Percentiles rank a stretch among this genome's conserved stretches.
Conservation (phyloP, 2,329 filamentous ascomycete species). For the Diaporthe citrichinensis region DNA sequence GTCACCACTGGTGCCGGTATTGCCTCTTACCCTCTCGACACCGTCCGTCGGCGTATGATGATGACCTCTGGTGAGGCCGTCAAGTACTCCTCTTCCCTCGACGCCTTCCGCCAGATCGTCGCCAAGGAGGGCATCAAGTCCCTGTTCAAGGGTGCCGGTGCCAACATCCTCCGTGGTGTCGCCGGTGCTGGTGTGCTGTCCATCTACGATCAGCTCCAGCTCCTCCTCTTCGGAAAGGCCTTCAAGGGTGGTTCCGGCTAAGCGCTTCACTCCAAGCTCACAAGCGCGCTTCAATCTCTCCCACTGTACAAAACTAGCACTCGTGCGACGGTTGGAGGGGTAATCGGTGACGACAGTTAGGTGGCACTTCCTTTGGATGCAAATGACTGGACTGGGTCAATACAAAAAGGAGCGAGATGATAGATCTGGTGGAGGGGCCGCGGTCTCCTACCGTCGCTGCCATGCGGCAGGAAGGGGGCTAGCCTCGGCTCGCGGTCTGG, state of each 20-base stretch:
- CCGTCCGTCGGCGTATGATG: conserved; percentile 99
- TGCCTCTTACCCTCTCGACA: conserved; percentile 99
- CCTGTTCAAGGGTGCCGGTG: conserved; percentile 99
- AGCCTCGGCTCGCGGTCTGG: conserved; percentile 39
- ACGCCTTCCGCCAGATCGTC: conserved; percentile 96
- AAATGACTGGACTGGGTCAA: conserved; percentile 43
- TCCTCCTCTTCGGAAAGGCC: conserved; percentile 99
- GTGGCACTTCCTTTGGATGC: conserved; percentile 45
- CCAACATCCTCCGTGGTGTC: conserved; percentile 99
- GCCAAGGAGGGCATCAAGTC: conserved; percentile 98
- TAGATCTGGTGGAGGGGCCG: conserved; percentile 48
- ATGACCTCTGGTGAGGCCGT: conserved; percentile 98
- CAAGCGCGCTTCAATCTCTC: conserved; percentile 58
- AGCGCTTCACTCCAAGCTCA: conserved; percentile 43
- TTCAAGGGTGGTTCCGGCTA: conserved; percentile 79
- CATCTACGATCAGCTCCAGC: conserved; percentile 99
- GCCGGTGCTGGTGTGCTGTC: conserved; percentile 99
- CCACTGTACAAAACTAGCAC: conserved; percentile 49
- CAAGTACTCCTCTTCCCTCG: conserved; percentile 98
- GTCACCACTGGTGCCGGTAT: conserved; percentile 99
- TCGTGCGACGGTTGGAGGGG: conserved; percentile 56
- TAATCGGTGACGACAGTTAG: conserved; percentile 47
- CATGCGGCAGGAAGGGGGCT: conserved; percentile 25
- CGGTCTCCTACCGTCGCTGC: conserved; percentile 48
- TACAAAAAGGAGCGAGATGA: conserved; percentile 43